A percentile compares a stretch with the other conserved stretches of the same genome.
Conservation (phyloP, 345 rosid species). For the Populus nigra region DNA sequence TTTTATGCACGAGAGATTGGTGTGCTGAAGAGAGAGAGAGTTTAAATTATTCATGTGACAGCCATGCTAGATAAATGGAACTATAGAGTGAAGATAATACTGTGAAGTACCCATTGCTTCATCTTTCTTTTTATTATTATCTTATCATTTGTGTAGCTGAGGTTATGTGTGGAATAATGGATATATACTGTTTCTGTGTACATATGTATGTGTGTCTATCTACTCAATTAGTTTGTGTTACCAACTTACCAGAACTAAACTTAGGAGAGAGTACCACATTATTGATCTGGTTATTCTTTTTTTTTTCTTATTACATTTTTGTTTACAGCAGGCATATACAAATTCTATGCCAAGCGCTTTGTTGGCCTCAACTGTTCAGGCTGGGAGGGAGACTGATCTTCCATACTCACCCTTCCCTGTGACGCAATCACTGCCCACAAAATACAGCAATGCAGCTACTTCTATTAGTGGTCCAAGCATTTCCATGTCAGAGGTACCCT, state of each 20-base stretch:
- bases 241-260: not conserved
- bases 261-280: not conserved
- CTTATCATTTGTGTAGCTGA: not conserved
- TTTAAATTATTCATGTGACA: not conserved
- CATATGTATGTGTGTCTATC: not conserved
- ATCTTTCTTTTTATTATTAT: not conserved
- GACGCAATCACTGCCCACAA: conserved; percentile 64
- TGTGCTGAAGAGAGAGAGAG: not conserved
- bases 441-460: conserved; percentile 60
- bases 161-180: not conserved
- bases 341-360: conserved; percentile 70
- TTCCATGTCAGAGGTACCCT: conserved; percentile 73
- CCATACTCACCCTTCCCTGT: conserved; percentile 75
- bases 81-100: not conserved
- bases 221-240: not conserved
- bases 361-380: conserved; percentile 67
- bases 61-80: not conserved
- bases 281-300: conserved; percentile 9
- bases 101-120: not conserved
- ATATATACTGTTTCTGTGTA: not conserved
- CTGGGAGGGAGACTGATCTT: conserved; percentile 75
- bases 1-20: not conserved
- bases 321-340: conserved; percentile 59
- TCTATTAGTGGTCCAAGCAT: conserved; percentile 65
- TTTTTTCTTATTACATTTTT: not conserved